Evolutionary conservation across 306 rosid genomes (phyloP), one percentile per base, ranked within the genome.

Genomic region (Cucumis hystrix): DNA sequence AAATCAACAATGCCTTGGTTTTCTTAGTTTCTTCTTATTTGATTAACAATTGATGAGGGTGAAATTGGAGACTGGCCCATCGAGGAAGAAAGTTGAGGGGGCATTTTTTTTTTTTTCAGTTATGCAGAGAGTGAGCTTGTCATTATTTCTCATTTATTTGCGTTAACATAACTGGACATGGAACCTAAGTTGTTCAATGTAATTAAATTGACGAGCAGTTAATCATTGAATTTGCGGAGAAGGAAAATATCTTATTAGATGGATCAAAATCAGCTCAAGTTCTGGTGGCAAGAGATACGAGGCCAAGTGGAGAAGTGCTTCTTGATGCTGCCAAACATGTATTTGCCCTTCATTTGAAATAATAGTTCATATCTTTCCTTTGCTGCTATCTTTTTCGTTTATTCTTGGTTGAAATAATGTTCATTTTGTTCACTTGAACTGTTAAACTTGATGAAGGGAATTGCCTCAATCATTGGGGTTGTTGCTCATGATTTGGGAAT

Each of bases 241-340:
- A 86, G 61, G 90, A 95, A 80, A 79, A 74, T 67, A 89, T 95
- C 77, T 51, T 76, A 9, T 77, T 89, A 51, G 79, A 84, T 79
- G 91, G 90, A 60, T 83, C 63, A 8, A 80, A 76, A 43, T 74
- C 79, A 2, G 89, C 86, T 9, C 85, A 87, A 82, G 74, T 95
- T 69, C 84, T 95, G 79, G 58, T 92, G 79, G 98, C 92, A 69
- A 87, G 98, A 85, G 98, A 95, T 88, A 95, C 98, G 0, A 90
- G 98, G 77, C 97, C 97, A 3, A 92, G 98, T 68, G 98, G 98
- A 17, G 87, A 74, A 37, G 85, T 83, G 74, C 88, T 95, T 83
- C 89, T 92, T 78, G 85, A 92, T 73, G 97, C 96, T 87, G 97
- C 98, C 80, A 95, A 78, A 83, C 87, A 82, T 69, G 97, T 92